Evolutionary conservation across 2,329 filamentous ascomycete genomes (phyloP).

Genomic region (Cryphonectria nitschkei): DNA sequence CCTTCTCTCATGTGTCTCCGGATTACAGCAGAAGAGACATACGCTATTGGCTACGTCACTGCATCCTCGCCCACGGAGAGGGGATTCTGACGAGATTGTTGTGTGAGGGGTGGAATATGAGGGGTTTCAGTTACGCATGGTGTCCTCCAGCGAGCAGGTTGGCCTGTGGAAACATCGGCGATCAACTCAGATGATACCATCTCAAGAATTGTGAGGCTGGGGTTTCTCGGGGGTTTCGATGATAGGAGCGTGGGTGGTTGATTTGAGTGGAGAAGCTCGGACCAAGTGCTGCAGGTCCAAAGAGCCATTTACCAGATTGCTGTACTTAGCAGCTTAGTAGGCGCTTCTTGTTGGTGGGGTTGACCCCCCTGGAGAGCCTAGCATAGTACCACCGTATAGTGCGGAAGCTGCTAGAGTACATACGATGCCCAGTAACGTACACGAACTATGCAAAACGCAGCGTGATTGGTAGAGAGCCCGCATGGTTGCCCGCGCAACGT

Average conservation of each 20-base stretch:
- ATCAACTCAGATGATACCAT: neutral
- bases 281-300: conserved; percentile 8
- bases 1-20: too few species aligned
- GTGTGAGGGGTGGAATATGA: neutral
- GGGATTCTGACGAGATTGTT: neutral
- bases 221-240: neutral
- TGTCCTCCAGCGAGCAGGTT: neutral
- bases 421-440: too few species aligned
- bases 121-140: neutral
- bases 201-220: conserved; percentile 5
- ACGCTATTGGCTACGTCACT: neutral
- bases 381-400: neutral
- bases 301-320: neutral
- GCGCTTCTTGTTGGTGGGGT: neutral
- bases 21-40: neutral
- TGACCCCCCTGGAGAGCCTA: neutral
- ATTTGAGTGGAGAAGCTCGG: conserved; percentile 7
- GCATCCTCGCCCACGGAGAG: neutral
- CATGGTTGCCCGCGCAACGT: conserved; percentile 3
- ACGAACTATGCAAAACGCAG: neutral
- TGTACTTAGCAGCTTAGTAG: neutral
- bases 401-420: neutral
- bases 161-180: neutral
- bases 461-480: neutral
- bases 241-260: neutral